phyloP scores from a whole-genome alignment of 139 green algal species.

The Pycnococcus provasolii region DNA sequence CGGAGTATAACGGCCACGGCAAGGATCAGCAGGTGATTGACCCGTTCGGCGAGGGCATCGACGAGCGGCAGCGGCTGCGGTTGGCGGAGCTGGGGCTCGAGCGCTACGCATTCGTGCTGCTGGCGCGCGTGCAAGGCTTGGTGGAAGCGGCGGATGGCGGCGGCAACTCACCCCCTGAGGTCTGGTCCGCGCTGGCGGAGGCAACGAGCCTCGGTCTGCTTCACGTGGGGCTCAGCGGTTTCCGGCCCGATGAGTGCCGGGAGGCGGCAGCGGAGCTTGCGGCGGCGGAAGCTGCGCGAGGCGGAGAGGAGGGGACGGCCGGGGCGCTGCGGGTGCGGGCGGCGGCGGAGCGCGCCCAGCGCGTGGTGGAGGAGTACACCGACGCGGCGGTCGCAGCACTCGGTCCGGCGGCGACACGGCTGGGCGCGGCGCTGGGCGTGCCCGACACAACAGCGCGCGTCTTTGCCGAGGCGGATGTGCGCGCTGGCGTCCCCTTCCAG shows the following conservation, averaged over 20 bases:
- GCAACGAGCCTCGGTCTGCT: too few species aligned
- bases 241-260: too few species aligned
- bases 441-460: constrained; percentile 36
- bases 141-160: too few species aligned
- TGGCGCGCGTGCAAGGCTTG: constrained; percentile 20
- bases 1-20: too few species aligned
- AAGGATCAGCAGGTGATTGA: too few species aligned
- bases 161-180: too few species aligned
- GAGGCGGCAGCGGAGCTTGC: too few species aligned
- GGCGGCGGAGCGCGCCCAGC: constrained; percentile 62
- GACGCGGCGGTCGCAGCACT: constrained; percentile 36
- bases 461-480: constrained; percentile 49
- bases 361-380: constrained; percentile 62
- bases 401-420: constrained; percentile 19
- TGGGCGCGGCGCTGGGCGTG: constrained; percentile 68
- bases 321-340: constrained; percentile 54
- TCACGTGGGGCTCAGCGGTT: too few species aligned
- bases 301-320: constrained; percentile 1
- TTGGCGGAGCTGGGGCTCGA: constrained; percentile 77
- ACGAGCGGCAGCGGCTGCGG: constrained; percentile 69
- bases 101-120: constrained; percentile 84
- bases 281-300: neutral
- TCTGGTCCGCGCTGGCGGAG: too few species aligned
- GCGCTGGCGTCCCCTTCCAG: constrained; percentile 82
- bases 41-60: neutral